A percentile compares a stretch with the other conserved stretches of the same genome.
Conservation (phyloP, 2,329 filamentous ascomycete species). For the Knoxdaviesia capensis region DNA sequence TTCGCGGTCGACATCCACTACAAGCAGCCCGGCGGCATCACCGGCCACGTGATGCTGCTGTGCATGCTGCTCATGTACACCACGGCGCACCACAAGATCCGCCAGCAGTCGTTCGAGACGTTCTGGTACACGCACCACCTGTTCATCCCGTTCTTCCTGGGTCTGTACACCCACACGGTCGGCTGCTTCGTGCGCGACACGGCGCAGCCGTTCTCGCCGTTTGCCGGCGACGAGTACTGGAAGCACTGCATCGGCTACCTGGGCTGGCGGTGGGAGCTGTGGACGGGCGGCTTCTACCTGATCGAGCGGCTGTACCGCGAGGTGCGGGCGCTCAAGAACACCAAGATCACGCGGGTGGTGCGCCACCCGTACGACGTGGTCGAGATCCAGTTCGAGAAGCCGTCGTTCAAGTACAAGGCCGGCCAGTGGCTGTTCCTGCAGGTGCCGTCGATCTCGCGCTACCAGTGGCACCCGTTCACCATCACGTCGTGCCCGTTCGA, state of each 20-base stretch:
- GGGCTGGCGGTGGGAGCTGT: conserved; percentile 93
- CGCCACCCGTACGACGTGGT: conserved; percentile 88
- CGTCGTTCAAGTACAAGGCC: conserved; percentile 78
- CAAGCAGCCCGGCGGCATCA: conserved; percentile 70
- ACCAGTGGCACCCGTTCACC: conserved; percentile 86
- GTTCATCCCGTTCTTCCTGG: conserved; percentile 86
- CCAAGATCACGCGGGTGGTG: conserved; percentile 83
- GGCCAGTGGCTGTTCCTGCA: conserved; percentile 86
- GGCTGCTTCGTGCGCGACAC: conserved; percentile 92
- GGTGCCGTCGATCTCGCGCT: conserved; percentile 55
- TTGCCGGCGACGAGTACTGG: conserved; percentile 72
- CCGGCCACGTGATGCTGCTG: conserved; percentile 89
- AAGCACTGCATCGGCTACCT: conserved; percentile 85
- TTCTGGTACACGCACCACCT: conserved; percentile 99
- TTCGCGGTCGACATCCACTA: conserved; percentile 85
- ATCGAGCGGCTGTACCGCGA: conserved; percentile 81
- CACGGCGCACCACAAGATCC: conserved; percentile 78
- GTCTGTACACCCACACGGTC: conserved; percentile 85
- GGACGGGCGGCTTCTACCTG: conserved; percentile 69
- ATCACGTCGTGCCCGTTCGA: conserved; percentile 86
- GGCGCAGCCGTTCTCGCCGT: conserved; percentile 52
- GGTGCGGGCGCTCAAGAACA: conserved; percentile 62
- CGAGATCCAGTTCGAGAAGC: conserved; percentile 78
- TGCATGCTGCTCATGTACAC: conserved; percentile 99
- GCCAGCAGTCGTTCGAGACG: conserved; percentile 91